A percentile compares a stretch with the other conserved stretches of the same genome.
Evolutionary conservation across 306 rosid genomes (phyloP).

Genomic region (Begonia peltatifolia): DNA sequence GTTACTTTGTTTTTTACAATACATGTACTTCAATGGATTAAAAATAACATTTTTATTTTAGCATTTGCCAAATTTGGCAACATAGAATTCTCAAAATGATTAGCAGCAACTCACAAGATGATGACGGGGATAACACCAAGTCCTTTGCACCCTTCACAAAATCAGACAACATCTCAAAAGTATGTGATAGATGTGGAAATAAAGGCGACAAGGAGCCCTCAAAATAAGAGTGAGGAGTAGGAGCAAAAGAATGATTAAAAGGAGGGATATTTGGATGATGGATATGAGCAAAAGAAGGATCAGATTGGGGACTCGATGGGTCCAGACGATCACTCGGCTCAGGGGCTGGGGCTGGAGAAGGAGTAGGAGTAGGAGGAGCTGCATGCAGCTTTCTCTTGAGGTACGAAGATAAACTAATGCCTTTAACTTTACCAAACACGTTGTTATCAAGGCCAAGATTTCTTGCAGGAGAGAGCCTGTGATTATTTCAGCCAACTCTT

Average conservation of each 20-base stretch:
- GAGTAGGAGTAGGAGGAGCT: constrained; percentile 43
- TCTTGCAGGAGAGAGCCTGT: constrained; percentile 27
- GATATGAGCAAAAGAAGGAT: constrained; percentile 18
- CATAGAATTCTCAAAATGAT: no score
- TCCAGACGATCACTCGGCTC: constrained; percentile 15
- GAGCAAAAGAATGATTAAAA: constrained; percentile 20
- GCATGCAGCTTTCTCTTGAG: constrained; percentile 31
- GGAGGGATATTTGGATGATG: no score
- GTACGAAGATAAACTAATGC: constrained; percentile 51
- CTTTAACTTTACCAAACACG: constrained; percentile 61
- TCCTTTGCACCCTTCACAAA: not conserved
- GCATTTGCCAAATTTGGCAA: no score
- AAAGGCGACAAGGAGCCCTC: constrained; percentile 17
- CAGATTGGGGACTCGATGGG: constrained; percentile 25
- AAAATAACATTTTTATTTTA: no score
- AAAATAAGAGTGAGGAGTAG: constrained; percentile 27
- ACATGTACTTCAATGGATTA: no score
- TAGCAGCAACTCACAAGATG: not conserved
- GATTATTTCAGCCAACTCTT: constrained; percentile 58
- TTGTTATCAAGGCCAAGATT: constrained; percentile 76
- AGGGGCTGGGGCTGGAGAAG: constrained; percentile 71
- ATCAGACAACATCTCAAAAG: constrained; percentile 14
- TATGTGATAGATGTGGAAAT: constrained; percentile 31
- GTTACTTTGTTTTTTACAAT: no score
- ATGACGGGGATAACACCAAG: not conserved